Percentiles rank a stretch among this genome's conserved stretches.
Conservation (phyloP, 192 early-diverging fungal genomes). For the Dimargaris cristalligena region DNA sequence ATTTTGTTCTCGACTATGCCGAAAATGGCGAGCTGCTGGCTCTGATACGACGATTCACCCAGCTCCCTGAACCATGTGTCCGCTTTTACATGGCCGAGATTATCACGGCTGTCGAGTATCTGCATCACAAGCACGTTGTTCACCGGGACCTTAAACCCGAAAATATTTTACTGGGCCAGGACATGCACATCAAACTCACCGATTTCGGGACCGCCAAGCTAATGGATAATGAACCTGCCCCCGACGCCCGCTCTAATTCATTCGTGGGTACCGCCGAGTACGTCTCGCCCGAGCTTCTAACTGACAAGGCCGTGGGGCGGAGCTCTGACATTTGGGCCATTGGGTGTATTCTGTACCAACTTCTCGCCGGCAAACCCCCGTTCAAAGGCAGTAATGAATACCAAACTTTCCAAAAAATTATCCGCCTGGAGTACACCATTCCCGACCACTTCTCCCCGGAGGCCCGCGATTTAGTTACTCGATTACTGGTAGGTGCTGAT, state of each 20-base stretch:
- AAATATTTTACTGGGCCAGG: conserved; percentile 70
- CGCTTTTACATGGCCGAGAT: conserved; percentile 83
- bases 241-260: conserved; percentile 48
- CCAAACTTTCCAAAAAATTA: conserved; percentile 89
- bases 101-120: conserved; percentile 66
- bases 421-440: conserved; percentile 70
- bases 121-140: conserved; percentile 71
- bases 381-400: conserved; percentile 94
- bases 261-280: conserved; percentile 99
- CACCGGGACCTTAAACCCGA: conserved; percentile 97
- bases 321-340: conserved; percentile 70
- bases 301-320: conserved; percentile 65
- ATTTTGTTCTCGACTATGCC: conserved; percentile 85
- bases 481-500: conserved; percentile 35
- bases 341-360: conserved; percentile 83
- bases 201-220: conserved; percentile 83
- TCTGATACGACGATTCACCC: conserved; percentile 51
- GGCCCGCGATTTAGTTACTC: conserved; percentile 60
- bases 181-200: conserved; percentile 86
- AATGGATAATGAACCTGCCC: conserved; percentile 8
- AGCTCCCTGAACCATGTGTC: conserved; percentile 38
- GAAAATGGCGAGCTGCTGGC: conserved; percentile 81
- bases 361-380: conserved; percentile 75
- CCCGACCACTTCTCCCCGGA: conserved; percentile 52
- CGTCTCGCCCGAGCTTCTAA: conserved; percentile 89